These are phyloP conservation scores for Ambrosiella beaveri DNA, from an alignment of 2,329 filamentous ascomycete genomes.

Conservation along the genomic window DNA sequence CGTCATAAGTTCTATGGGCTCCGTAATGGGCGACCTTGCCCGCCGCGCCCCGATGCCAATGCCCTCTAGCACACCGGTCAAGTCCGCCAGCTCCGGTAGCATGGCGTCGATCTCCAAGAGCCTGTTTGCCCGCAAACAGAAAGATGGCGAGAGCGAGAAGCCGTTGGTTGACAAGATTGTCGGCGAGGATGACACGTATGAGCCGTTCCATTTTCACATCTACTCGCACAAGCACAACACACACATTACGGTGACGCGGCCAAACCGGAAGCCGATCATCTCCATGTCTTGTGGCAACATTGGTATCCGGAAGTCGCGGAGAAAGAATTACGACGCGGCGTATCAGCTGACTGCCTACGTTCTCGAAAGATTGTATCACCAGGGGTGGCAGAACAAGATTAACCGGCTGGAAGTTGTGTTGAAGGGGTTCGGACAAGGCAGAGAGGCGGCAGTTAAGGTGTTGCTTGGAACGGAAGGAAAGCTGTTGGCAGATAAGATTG, in stretches of 20 bases:
- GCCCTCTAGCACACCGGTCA: not conserved
- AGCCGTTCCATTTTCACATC: conserved; percentile 75
- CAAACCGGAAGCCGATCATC: conserved; percentile 62
- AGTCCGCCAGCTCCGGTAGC: not conserved
- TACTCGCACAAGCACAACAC: conserved; percentile 86
- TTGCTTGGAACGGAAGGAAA: conserved; percentile 73
- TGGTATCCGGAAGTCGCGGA: conserved; percentile 69
- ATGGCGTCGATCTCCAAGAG: not conserved
- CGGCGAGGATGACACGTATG: conserved; percentile 21
- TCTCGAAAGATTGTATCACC: conserved; percentile 69
- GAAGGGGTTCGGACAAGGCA: conserved; percentile 68
- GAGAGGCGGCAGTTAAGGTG: conserved; percentile 81
- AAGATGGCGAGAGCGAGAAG: not conserved
- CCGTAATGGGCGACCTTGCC: conserved; percentile 4
- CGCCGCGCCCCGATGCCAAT: not conserved
- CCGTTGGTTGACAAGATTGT: conserved; percentile 9
- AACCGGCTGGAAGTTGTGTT: conserved; percentile 61
- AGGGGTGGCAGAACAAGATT: conserved; percentile 60
- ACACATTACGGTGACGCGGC: conserved; percentile 75
- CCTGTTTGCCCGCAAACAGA: not conserved
- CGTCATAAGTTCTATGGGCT: not conserved
- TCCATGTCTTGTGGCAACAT: conserved; percentile 72
- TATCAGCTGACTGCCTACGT: conserved; percentile 79
- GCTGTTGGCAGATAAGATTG: conserved; percentile 54
- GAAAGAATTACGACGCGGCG: conserved; percentile 74